Conservation (phyloP, 768 basidiomycete genomes). For the Hydnomerulius pinastri region DNA sequence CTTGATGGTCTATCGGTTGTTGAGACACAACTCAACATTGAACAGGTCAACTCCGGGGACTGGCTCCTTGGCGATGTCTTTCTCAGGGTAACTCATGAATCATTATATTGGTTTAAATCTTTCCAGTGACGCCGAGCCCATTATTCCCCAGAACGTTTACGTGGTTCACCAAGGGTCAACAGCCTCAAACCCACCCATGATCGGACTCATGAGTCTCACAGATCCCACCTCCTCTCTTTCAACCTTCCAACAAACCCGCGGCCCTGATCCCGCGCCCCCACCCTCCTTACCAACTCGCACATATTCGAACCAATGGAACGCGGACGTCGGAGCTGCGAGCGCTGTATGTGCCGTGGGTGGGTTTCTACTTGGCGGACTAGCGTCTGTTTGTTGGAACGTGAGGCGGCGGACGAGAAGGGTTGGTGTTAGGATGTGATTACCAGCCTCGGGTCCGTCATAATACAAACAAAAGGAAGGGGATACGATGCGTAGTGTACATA, state of each 20-base stretch:
- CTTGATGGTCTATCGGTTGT: neutral
- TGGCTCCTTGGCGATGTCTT: constrained; percentile 65
- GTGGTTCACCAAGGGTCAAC: constrained; percentile 48
- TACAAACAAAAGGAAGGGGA: neutral
- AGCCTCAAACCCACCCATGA: constrained; percentile 37
- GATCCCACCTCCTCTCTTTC: constrained; percentile 36
- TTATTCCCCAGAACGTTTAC: constrained; percentile 52
- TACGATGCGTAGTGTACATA: constrained; percentile 1
- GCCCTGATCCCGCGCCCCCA: constrained; percentile 39
- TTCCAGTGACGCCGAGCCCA: neutral
- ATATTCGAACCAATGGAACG: constrained; percentile 13
- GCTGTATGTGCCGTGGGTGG: constrained; percentile 35
- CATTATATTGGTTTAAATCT: neutral
- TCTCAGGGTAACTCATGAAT: constrained; percentile 43
- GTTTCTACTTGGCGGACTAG: constrained; percentile 36
- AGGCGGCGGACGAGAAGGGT: constrained; percentile 7
- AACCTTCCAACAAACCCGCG: constrained; percentile 44
- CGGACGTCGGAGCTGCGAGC: constrained; percentile 17
- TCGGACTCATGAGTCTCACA: constrained; percentile 50
- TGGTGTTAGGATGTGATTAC: constrained; percentile 5
- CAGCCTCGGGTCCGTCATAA: neutral
- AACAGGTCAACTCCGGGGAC: constrained; percentile 54
- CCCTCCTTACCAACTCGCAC: constrained; percentile 12
- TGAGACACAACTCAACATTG: constrained; percentile 4
- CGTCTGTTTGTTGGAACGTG: constrained; percentile 18